Base-by-base conservation (phyloP, 2,329 filamentous ascomycete genomes). In the Fusarium domesticum region DNA sequence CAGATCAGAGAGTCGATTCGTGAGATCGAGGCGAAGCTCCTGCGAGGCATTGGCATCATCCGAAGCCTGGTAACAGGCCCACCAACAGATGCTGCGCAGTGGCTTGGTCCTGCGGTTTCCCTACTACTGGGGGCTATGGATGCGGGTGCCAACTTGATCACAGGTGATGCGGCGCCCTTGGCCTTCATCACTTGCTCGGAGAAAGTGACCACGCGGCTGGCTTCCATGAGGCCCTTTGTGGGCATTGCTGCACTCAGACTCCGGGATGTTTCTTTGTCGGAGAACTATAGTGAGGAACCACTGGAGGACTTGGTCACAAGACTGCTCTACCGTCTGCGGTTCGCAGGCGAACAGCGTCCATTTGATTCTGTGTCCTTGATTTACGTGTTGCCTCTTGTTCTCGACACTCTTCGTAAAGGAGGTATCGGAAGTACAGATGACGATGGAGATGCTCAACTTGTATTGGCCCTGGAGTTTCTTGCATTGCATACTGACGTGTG, bases 261-360 rank as follows among this genome's bases (percentile, higher is more conserved):
- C 3, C 78, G 91, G 47, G 85, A 84, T 7, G 82, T 89, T 25
- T 79, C 87, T 8, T 70, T 98, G 4, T 78, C 88, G 0, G 77
- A 84, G 10, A 81, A 86, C 40, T 76, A 92, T 46, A 78, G 84
- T 50, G 76, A 87, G 51, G 93, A 97, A 62, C 81, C 86, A n/a
- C 73, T 97, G 7, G 88, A 89, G 43, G 83, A 85, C 45, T 79
- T 97, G 11, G 77, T 96, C 11, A 96, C 92, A 3, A 81, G 93
- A 65, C 83, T 97, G 2, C 73, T 98, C 5, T 97, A 97, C 66
- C 85, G 92, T 37, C 73, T 98, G 41, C 85, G 91, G 14, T 96
- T 96, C 64, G 80, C 91, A 30, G 86, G 88, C 40, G 93, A 97
- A 64, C 92, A 97, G 65, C 82, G 91, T n/a, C 90, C 92, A 1